These are phyloP conservation scores for Aotearoamyces nothofagi DNA, from an alignment of 2,329 filamentous ascomycete genomes.

Conservation along the genomic window DNA sequence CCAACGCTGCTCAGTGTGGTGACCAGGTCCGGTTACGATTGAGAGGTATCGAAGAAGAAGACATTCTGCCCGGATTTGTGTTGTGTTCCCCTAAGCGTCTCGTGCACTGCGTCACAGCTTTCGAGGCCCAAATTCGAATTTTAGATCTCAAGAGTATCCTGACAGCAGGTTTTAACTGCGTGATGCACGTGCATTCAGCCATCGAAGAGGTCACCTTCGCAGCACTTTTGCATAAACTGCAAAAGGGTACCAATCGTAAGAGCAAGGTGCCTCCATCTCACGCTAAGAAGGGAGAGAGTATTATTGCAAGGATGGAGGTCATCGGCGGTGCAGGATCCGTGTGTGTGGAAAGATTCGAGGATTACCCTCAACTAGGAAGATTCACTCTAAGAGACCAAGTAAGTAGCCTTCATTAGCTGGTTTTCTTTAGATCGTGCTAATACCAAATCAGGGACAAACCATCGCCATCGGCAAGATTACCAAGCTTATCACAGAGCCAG, in stretches of 20 bases:
- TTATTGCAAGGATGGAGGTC: slow-evolving; percentile 84
- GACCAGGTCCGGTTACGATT: slow-evolving; percentile 89
- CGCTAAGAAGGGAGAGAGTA: slow-evolving; percentile 65
- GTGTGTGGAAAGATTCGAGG: slow-evolving; percentile 88
- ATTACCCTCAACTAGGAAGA: slow-evolving; percentile 85
- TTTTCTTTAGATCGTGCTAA: not conserved
- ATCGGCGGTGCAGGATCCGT: slow-evolving; percentile 74
- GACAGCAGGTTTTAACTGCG: slow-evolving; percentile 91
- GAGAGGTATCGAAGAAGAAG: slow-evolving; percentile 93
- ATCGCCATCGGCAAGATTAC: slow-evolving; percentile 99
- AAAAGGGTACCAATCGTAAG: slow-evolving; percentile 87
- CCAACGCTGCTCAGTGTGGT: slow-evolving; percentile 67
- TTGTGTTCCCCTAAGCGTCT: slow-evolving; percentile 88
- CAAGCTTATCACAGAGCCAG: slow-evolving; percentile 58
- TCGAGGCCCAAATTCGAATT: slow-evolving; percentile 94
- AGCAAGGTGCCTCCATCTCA: slow-evolving; percentile 89
- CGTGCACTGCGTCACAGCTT: slow-evolving; percentile 76
- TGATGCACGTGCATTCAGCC: slow-evolving; percentile 90
- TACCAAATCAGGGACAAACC: slow-evolving; percentile 65
- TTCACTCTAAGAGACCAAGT: slow-evolving; percentile 85
- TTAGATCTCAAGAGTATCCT: slow-evolving; percentile 90
- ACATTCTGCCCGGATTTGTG: slow-evolving; percentile 89
- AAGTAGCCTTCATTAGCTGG: slow-evolving; percentile 18
- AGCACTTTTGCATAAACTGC: slow-evolving; percentile 77
- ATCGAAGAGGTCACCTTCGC: slow-evolving; percentile 95